phyloP scores from a whole-genome alignment of 345 rosid species.

The Camelina sativa region DNA sequence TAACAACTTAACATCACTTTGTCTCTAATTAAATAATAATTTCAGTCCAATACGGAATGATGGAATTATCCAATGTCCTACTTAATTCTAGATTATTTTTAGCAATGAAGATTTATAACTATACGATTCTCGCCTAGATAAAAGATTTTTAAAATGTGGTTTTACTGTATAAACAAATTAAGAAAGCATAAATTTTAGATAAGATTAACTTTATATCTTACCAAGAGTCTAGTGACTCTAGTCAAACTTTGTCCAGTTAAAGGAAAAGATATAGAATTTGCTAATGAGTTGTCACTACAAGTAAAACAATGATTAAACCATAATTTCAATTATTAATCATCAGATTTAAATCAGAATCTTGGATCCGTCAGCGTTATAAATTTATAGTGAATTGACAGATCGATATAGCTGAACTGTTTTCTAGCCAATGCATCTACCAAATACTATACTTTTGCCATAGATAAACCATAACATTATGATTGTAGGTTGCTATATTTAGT shows the following conservation, averaged over 20 bases:
- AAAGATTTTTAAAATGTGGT: not conserved
- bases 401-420: constrained; percentile 35
- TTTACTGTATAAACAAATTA: not conserved
- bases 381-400: not conserved
- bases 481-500: constrained; percentile 23
- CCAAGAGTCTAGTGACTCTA: not conserved
- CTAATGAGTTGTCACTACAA: constrained; percentile 28
- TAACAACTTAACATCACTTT: not conserved
- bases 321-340: constrained; percentile 6
- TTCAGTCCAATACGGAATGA: not conserved
- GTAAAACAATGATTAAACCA: not conserved
- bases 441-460: not conserved
- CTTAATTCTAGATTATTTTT: not conserved
- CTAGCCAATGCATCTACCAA: constrained; percentile 2
- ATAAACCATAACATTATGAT: constrained; percentile 10
- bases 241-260: not conserved
- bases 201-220: not conserved
- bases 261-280: constrained; percentile 10
- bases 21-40: not conserved
- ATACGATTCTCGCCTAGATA: not conserved
- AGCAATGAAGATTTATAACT: not conserved
- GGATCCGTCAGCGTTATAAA: not conserved
- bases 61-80: not conserved
- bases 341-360: constrained; percentile 17
- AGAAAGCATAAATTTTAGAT: not conserved